Evolutionary conservation across 148 eudicot genomes (phyloP).

Genomic region (Vaccinium macrocarpon): DNA sequence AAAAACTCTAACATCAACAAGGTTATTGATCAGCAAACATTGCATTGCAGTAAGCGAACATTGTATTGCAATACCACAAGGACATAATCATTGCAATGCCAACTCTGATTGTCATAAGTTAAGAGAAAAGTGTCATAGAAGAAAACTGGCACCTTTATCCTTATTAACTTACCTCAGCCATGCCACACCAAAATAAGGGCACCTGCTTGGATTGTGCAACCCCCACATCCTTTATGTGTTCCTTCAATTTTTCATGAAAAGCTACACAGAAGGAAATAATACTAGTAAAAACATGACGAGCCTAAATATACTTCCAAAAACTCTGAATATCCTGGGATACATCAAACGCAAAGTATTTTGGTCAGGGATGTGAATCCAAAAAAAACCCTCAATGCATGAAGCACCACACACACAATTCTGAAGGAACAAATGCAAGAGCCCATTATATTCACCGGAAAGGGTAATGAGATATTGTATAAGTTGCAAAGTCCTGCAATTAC

Average conservation of each 20-base stretch:
- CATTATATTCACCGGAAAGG: background rate
- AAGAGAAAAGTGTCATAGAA: background rate
- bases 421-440: background rate
- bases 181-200: conserved; percentile 65
- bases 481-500: background rate
- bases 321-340: background rate
- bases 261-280: conserved; percentile 37
- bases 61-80: background rate
- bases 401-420: background rate
- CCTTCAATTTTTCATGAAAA: conserved; percentile 59
- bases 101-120: background rate
- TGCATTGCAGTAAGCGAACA: background rate
- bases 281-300: background rate
- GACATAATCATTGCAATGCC: background rate
- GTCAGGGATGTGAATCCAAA: background rate
- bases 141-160: background rate
- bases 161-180: conserved; percentile 79
- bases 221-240: conserved; percentile 75
- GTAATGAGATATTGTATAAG: background rate
- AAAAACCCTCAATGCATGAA: background rate
- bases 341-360: background rate
- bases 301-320: background rate
- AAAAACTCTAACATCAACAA: background rate
- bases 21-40: background rate
- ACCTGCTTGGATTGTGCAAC: conserved; percentile 76